phyloP scores from a whole-genome alignment of 768 basidiomycete genomes.

The Daedaleopsis nitida region DNA sequence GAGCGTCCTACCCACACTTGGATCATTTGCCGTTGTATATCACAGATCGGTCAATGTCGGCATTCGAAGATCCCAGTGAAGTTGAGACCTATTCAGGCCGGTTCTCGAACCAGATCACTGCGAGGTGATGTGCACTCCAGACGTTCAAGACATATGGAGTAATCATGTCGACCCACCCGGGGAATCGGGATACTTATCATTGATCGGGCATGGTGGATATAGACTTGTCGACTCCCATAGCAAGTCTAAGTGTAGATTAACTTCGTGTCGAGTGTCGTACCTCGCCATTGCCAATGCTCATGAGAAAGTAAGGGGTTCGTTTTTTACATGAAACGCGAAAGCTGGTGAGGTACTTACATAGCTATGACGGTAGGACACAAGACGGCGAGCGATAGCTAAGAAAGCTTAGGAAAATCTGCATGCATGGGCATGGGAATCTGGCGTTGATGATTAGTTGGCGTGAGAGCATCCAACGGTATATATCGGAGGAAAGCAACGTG shows the following conservation, averaged over 20 bases:
- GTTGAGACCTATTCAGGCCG: neutral
- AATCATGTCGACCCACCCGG: neutral
- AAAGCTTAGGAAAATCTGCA: neutral
- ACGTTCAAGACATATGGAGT: neutral
- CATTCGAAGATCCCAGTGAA: neutral
- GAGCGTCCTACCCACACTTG: neutral
- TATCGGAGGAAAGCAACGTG: constrained; percentile 7
- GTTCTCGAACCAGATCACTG: neutral
- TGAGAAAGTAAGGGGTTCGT: no score
- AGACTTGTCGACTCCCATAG: no score
- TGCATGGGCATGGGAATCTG: neutral
- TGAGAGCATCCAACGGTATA: constrained; percentile 1
- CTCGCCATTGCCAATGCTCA: no score
- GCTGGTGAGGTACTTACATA: no score
- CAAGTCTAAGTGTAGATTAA: no score
- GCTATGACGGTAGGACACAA: neutral
- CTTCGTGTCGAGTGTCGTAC: no score
- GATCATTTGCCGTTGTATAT: neutral
- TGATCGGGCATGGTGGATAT: no score
- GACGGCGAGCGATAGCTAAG: neutral
- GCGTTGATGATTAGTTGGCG: neutral
- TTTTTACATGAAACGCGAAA: no score
- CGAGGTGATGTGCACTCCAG: neutral
- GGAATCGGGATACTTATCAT: no score
- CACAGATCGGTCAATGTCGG: neutral